Evolutionary conservation across 139 green algal species (phyloP).

Genomic region (Tetratostichococcus sp.): DNA sequence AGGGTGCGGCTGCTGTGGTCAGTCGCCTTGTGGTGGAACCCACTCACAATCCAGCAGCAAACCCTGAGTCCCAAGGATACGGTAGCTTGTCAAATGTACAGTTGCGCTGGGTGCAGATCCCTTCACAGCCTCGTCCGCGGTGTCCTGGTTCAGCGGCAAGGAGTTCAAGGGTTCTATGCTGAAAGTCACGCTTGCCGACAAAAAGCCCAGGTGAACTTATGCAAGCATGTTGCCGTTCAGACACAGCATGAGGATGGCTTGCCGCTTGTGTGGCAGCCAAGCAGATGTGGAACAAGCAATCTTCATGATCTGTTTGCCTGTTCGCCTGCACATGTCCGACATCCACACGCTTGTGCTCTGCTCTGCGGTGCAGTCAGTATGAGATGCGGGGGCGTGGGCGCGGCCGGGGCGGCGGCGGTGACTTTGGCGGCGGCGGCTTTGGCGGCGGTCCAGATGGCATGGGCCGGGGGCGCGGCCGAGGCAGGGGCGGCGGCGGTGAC

Average conservation of each 20-base stretch:
- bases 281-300: no score
- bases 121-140: constrained; percentile 66
- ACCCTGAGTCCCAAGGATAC: no score
- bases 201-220: constrained; percentile 30
- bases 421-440: constrained; percentile 24
- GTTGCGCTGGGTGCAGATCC: constrained; percentile 54
- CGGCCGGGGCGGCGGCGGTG: neutral
- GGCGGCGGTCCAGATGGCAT: constrained; percentile 20
- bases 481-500: constrained; percentile 25
- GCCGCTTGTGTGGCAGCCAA: no score
- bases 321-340: no score
- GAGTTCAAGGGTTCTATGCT: constrained; percentile 66
- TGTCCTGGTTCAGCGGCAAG: constrained; percentile 86
- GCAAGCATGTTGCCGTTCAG: no score
- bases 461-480: constrained; percentile 18
- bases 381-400: neutral
- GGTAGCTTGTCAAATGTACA: no score
- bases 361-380: neutral
- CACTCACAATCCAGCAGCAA: no score
- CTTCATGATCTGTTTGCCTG: no score
- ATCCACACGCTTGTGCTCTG: no score
- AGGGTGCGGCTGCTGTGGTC: constrained; percentile 13
- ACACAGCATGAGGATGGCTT: no score
- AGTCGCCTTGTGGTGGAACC: no score
- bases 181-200: constrained; percentile 42